Base-by-base conservation (phyloP, 192 early-diverging fungal genomes). In the Linnemannia elongata region DNA sequence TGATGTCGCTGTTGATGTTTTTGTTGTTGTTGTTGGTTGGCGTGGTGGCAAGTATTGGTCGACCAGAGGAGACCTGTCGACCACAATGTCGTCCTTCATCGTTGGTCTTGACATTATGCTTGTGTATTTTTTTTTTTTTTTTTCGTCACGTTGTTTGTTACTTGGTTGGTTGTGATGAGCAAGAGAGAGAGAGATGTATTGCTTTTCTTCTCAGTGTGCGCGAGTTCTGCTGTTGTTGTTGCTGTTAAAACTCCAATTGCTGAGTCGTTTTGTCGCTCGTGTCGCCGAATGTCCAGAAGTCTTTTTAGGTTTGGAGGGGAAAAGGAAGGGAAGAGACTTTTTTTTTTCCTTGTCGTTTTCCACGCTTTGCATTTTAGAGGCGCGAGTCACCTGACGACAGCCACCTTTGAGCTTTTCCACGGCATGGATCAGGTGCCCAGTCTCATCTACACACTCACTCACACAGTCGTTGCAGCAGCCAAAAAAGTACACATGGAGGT, bases 51-150 rank as follows among this genome's bases (percentile, higher is more conserved):
- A 72, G 39, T 87, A 87, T 20, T 81, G 85, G 5, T 81, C 70
- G 4, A 87, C 60, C 5, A 87, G 2, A 7, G 79, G 68, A 1
- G 85, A 87, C 49, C 45, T 38, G 85, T 87, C 66, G 66, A 87
- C 85, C 76, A 87, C 85, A 49, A 87, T 87, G 76, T 87, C 85
- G 74, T 87, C 85, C 52, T 75, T 87, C 79, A 87, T 87, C 3
- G 85, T 87, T n/a, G 76, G 41, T 35, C 55, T 71, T 77, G 81
- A 36, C 75, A 82, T 82, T 22, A 22, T 44, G 13, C 7, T 70
- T 22, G 24, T 38, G 15, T 69, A 18, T 41, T 20, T 24, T 30
- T 7, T 57, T n/a, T 57, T 69, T 7, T 41, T 20, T 24, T 30
- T 7, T 57, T n/a, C 27, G 49, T 52, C 55, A 24, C n/a, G 55